phyloP scores from a whole-genome alignment of 2,329 filamentous ascomycete species.

The Cryphonectria carpinicola region DNA sequence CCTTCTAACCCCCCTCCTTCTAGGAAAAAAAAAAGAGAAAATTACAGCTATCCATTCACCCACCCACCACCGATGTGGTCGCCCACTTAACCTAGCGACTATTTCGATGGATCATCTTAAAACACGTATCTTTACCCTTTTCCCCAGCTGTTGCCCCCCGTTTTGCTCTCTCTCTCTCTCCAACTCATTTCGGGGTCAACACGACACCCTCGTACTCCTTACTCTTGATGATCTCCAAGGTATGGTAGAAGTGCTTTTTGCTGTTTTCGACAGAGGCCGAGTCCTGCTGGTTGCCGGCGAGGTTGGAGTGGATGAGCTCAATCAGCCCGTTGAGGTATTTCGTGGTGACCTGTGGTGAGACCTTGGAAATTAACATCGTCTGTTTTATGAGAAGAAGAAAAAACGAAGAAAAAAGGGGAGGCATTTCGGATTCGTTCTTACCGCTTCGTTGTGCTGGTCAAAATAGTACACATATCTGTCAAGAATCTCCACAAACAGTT shows the following conservation, averaged over 20 bases:
- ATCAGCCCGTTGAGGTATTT: slow-evolving; percentile 98
- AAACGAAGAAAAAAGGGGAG: too few relatives aligned
- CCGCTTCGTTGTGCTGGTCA: slow-evolving; percentile 97
- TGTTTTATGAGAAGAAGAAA: slow-evolving; percentile 13
- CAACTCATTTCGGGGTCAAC: slow-evolving; percentile 58
- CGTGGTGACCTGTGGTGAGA: slow-evolving; percentile 69
- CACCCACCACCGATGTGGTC: not conserved
- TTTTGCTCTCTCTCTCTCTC: too few relatives aligned
- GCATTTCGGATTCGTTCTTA: slow-evolving; percentile 38
- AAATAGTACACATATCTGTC: slow-evolving; percentile 99
- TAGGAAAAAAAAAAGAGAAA: not conserved
- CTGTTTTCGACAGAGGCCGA: slow-evolving; percentile 84
- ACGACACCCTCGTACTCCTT: slow-evolving; percentile 94
- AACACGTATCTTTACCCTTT: not conserved
- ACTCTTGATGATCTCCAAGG: slow-evolving; percentile 88
- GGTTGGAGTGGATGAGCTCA: slow-evolving; percentile 95
- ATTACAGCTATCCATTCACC: not conserved
- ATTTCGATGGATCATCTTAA: not conserved
- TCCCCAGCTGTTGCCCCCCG: not conserved
- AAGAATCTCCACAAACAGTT: slow-evolving; percentile 96
- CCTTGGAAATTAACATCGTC: slow-evolving; percentile 9
- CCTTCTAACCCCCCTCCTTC: not conserved
- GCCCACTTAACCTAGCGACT: not conserved
- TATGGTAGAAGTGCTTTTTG: slow-evolving; percentile 91
- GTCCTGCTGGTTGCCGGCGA: slow-evolving; percentile 82